Conservation (phyloP, 108 stramenopile species). For the Craspedostauros australis region DNA sequence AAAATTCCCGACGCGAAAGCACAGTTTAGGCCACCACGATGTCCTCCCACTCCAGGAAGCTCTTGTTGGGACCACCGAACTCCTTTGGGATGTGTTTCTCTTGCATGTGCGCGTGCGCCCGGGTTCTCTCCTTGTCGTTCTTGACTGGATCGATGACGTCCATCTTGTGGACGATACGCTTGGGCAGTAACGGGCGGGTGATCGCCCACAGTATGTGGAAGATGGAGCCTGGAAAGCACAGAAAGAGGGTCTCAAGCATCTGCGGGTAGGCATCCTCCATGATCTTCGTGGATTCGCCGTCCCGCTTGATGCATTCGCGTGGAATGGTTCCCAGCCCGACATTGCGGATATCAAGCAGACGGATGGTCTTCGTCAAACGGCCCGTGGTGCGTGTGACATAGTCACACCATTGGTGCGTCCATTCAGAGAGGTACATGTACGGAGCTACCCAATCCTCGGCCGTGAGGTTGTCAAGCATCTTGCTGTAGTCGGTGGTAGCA, state of each 20-base stretch:
- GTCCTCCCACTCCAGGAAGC: too few species aligned
- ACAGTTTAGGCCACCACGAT: too few species aligned
- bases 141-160: conserved; percentile 5
- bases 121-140: conserved; percentile 3
- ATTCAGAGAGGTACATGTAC: conserved; percentile 10
- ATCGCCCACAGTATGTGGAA: conserved; percentile 5
- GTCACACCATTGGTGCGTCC: conserved; percentile 12
- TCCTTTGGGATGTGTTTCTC: conserved; percentile 16
- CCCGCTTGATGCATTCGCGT: conserved; percentile 1
- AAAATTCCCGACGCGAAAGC: too few species aligned
- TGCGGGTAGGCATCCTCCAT: conserved; percentile 31
- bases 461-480: background rate
- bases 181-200: conserved; percentile 13
- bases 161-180: conserved; percentile 15
- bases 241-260: conserved; percentile 13
- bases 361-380: conserved; percentile 11
- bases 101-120: conserved; percentile 3
- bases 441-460: background rate
- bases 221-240: conserved; percentile 8
- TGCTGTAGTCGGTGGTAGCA: background rate
- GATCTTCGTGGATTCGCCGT: conserved; percentile 1
- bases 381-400: conserved; percentile 20
- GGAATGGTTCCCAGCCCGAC: background rate
- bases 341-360: conserved; percentile 7
- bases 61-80: conserved; percentile 13